Conservation (phyloP, 2,329 filamentous ascomycete species). For the Ophiostoma australiae region DNA sequence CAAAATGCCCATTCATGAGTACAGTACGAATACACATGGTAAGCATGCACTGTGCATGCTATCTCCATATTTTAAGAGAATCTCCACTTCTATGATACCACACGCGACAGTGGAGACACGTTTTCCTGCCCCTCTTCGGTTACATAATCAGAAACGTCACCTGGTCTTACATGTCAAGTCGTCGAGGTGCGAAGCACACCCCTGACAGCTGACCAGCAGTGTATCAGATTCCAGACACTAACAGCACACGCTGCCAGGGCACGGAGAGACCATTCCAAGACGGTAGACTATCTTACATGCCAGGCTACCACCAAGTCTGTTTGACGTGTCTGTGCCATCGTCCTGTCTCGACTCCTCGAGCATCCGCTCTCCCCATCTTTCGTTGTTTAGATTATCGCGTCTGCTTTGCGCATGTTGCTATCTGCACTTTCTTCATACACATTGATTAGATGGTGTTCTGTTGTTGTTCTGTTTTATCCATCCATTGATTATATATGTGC, state of each 20-base stretch:
- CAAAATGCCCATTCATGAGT: neutral
- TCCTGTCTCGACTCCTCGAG: neutral
- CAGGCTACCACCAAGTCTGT: neutral
- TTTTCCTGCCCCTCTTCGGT: neutral
- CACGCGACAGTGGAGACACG: conserved; percentile 1
- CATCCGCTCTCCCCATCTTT: neutral
- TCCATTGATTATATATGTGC: neutral
- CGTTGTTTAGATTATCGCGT: neutral
- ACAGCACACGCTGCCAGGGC: neutral
- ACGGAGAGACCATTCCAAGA: neutral
- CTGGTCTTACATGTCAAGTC: neutral
- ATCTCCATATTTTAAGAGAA: neutral
- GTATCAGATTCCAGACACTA: neutral
- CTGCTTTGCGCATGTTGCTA: neutral
- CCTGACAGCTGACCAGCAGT: neutral
- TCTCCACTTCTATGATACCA: neutral
- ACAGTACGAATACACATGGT: neutral
- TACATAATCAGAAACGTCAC: neutral
- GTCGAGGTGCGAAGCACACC: neutral
- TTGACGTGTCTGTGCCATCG: no score
- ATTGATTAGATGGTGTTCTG: neutral
- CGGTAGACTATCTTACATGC: neutral
- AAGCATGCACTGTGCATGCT: neutral
- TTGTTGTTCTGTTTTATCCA: neutral
- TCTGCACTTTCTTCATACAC: neutral